phyloP scores from a whole-genome alignment of 306 rosid species.

The Gillenia trifoliata region DNA sequence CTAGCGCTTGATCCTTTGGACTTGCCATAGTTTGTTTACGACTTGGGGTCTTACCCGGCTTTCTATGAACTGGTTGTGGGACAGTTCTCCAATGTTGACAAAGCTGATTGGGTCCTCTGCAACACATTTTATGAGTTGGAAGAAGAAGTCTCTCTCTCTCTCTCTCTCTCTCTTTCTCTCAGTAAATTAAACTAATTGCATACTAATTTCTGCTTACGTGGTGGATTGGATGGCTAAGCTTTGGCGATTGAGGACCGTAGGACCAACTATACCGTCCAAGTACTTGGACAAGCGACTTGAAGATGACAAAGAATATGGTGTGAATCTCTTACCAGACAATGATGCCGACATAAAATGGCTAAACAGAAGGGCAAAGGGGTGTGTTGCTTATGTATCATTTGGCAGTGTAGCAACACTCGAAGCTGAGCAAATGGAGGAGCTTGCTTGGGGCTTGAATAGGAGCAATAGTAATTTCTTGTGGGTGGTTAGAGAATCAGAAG shows the following conservation, averaged over 20 bases:
- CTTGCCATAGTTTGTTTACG: conserved; percentile 42
- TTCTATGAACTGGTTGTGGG: conserved; percentile 34
- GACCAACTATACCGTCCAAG: conserved; percentile 26
- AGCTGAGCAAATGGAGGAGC: conserved; percentile 25
- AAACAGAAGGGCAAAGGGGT: conserved; percentile 4
- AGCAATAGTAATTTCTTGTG: conserved; percentile 22
- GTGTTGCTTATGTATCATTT: conserved; percentile 26
- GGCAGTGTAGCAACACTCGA: conserved; percentile 16
- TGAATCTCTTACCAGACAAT: conserved; percentile 1
- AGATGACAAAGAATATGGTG: conserved; percentile 25
- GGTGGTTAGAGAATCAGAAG: conserved; percentile 29
- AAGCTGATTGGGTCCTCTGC: conserved; percentile 50
- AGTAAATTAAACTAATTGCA: too few species aligned
- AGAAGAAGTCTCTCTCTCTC: conserved; percentile 24
- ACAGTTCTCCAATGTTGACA: conserved; percentile 38
- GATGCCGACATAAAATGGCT: conserved; percentile 21
- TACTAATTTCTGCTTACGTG: not conserved
- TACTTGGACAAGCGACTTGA: conserved; percentile 18
- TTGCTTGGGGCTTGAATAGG: conserved; percentile 22
- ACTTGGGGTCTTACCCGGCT: conserved; percentile 37
- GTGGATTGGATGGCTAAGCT: conserved; percentile 15
- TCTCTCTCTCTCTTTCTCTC: not conserved
- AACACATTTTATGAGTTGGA: conserved; percentile 57
- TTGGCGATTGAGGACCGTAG: conserved; percentile 15
- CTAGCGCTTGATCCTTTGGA: conserved; percentile 42